Conservation (phyloP, 2,329 filamentous ascomycete genomes). For the Mollisia scopiformis region DNA sequence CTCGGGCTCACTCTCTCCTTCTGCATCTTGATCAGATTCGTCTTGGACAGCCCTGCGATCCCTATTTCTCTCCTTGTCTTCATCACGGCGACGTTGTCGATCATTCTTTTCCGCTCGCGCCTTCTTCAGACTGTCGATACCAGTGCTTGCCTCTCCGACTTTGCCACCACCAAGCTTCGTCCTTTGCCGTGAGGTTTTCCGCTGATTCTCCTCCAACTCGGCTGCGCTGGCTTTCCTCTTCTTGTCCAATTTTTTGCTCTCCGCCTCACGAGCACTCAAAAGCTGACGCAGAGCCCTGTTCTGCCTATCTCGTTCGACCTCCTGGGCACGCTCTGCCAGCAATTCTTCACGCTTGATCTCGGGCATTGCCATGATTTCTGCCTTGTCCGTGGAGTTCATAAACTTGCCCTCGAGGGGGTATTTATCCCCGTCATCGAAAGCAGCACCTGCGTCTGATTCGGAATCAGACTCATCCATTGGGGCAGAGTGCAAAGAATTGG, state of each 20-base stretch:
- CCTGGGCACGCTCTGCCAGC: slow-evolving; percentile 82
- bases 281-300: slow-evolving; percentile 81
- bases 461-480: slow-evolving; percentile 91
- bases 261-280: slow-evolving; percentile 67
- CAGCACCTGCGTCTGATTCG: slow-evolving; percentile 64
- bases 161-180: slow-evolving; percentile 68
- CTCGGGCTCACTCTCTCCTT: slow-evolving; percentile 79
- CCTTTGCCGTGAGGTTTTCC: slow-evolving; percentile 74
- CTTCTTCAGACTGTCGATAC: slow-evolving; percentile 71
- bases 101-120: slow-evolving; percentile 67
- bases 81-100: slow-evolving; percentile 63
- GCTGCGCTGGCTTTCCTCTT: slow-evolving; percentile 80
- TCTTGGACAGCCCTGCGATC: slow-evolving; percentile 48
- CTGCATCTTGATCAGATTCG: slow-evolving; percentile 62
- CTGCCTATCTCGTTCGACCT: slow-evolving; percentile 81
- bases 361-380: slow-evolving; percentile 80
- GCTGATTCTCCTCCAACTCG: slow-evolving; percentile 76
- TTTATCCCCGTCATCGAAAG: slow-evolving; percentile 58
- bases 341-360: slow-evolving; percentile 92
- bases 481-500: slow-evolving; percentile 76
- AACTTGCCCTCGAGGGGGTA: slow-evolving; percentile 92
- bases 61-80: slow-evolving; percentile 60
- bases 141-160: slow-evolving; percentile 68
- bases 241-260: slow-evolving; percentile 57
- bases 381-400: slow-evolving; percentile 72